Percentiles rank a stretch among this genome's conserved stretches.
These are phyloP conservation scores for peach (Prunus persica) DNA, from an alignment of 306 rosid genomes.

Conservation along the genomic window DNA sequence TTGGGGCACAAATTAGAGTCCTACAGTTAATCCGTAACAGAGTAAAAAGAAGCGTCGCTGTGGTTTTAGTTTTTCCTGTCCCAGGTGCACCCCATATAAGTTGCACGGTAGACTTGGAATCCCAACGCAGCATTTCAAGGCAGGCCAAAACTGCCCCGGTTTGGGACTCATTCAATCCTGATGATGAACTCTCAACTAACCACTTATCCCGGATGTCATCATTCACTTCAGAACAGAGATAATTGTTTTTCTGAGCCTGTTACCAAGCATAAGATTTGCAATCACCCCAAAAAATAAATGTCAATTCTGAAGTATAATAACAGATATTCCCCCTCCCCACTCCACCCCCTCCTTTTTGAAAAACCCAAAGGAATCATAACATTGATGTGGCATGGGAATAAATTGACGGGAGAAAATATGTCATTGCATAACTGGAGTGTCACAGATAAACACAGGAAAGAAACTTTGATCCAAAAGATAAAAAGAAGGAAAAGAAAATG, in stretches of 20 bases:
- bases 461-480: neutral
- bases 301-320: neutral
- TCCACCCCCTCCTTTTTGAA: neutral
- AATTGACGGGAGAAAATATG: neutral
- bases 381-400: neutral
- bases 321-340: neutral
- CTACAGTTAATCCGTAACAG: conserved; percentile 42
- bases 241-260: conserved; percentile 42
- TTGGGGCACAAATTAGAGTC: conserved; percentile 73
- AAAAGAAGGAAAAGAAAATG: neutral
- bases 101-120: conserved; percentile 36
- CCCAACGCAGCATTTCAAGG: conserved; percentile 31
- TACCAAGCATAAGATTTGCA: conserved; percentile 13
- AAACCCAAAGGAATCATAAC: neutral
- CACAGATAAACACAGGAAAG: neutral
- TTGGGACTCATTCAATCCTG: conserved; percentile 60
- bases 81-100: conserved; percentile 93
- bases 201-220: conserved; percentile 1
- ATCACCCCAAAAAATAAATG: neutral
- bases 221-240: conserved; percentile 7
- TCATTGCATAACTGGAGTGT: neutral
- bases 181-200: conserved; percentile 8
- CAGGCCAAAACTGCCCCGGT: conserved; percentile 45
- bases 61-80: conserved; percentile 73
- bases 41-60: conserved; percentile 40